Conservation (phyloP, 352 stramenopile species). For the Phytophthora cactorum region DNA sequence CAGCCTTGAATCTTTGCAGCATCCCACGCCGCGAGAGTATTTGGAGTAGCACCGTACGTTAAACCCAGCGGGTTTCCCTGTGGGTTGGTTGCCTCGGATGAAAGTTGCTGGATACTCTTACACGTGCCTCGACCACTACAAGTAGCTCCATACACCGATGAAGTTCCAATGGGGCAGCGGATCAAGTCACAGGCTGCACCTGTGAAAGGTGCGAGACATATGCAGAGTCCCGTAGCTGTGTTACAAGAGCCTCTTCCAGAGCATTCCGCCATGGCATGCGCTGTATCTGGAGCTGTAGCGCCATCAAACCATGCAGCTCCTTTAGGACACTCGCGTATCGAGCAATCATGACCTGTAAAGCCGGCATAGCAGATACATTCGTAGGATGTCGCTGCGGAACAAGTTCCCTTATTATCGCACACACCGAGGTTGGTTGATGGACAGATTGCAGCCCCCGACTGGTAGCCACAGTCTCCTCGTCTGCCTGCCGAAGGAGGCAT, state of each 20-base stretch:
- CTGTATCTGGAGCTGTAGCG: constrained; percentile 52
- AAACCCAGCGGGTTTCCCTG: constrained; percentile 56
- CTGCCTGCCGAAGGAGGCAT: constrained; percentile 30
- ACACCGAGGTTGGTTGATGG: constrained; percentile 38
- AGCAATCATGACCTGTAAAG: constrained; percentile 66
- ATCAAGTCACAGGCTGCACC: constrained; percentile 79
- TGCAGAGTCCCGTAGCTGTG: constrained; percentile 56
- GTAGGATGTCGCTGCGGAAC: constrained; percentile 48
- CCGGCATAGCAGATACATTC: constrained; percentile 69
- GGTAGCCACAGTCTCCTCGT: constrained; percentile 58
- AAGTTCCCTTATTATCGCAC: constrained; percentile 60
- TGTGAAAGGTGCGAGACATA: constrained; percentile 74
- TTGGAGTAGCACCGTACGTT: constrained; percentile 73
- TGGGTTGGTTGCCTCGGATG: constrained; percentile 35
- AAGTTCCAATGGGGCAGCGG: constrained; percentile 42
- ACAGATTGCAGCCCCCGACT: constrained; percentile 35
- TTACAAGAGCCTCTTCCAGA: constrained; percentile 70
- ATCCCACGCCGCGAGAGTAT: constrained; percentile 80
- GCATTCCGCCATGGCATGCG: constrained; percentile 54
- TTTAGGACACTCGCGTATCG: constrained; percentile 53
- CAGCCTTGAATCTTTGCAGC: constrained; percentile 87
- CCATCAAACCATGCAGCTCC: constrained; percentile 76
- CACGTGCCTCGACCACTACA: constrained; percentile 83
- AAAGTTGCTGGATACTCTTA: constrained; percentile 77
- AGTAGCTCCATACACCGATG: constrained; percentile 14